Evolutionary conservation across 371 early-diverging fungal genomes (phyloP).

Genomic region (Mortierella sp.): DNA sequence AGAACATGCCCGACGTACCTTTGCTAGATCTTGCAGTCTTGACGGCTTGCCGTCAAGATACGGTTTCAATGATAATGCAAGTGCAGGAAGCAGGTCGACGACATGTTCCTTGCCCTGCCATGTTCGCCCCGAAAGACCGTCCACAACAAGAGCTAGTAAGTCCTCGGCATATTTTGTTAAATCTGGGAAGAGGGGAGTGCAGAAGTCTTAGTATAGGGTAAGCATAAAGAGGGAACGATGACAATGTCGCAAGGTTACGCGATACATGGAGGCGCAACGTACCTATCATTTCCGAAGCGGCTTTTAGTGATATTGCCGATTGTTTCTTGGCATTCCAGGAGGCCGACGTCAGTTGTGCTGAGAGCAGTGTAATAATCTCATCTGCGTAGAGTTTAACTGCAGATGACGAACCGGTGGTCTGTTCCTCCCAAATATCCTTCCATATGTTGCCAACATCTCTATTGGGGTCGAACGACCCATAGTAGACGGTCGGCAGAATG

Average conservation of each 20-base stretch:
- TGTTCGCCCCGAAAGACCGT: slow-evolving; percentile 78
- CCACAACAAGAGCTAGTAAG: slow-evolving; percentile 71
- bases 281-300: slow-evolving; percentile 63
- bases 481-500: slow-evolving; percentile 80
- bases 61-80: slow-evolving; percentile 67
- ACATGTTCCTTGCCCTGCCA: slow-evolving; percentile 93
- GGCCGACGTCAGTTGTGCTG: slow-evolving; percentile 67
- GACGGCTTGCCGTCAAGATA: slow-evolving; percentile 58
- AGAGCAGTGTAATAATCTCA: slow-evolving; percentile 71
- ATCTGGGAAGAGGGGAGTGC: slow-evolving; percentile 7
- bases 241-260: no score
- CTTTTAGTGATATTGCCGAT: slow-evolving; percentile 76
- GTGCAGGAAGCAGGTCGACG: slow-evolving; percentile 74
- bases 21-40: slow-evolving; percentile 59
- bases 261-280: no score
- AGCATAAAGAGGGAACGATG: not conserved
- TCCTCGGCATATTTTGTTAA: slow-evolving; percentile 56
- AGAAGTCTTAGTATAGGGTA: not conserved
- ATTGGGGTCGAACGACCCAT: slow-evolving; percentile 81
- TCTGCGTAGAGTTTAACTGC: slow-evolving; percentile 68
- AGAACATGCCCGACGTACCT: slow-evolving; percentile 36
- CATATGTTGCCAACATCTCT: slow-evolving; percentile 70
- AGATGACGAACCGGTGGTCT: slow-evolving; percentile 75
- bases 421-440: slow-evolving; percentile 88
- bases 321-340: slow-evolving; percentile 87